Evolutionary conservation across 305 asterid species (phyloP).

Genomic region (Fraxinus floribunda): DNA sequence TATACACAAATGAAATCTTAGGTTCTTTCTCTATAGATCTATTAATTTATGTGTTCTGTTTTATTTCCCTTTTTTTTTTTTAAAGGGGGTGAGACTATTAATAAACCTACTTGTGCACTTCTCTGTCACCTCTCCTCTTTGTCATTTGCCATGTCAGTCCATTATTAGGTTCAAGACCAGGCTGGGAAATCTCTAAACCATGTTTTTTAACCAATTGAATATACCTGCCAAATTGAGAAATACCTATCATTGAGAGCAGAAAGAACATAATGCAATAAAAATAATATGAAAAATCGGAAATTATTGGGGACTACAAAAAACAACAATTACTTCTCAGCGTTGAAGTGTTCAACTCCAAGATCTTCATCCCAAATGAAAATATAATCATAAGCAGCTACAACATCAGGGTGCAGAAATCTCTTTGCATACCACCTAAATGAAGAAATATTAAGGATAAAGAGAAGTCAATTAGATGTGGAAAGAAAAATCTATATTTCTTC

Average conservation of each 20-base stretch:
- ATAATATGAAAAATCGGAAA: slow-evolving; percentile 15
- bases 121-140: slow-evolving; percentile 80
- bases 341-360: slow-evolving; percentile 97
- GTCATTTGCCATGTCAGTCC: slow-evolving; percentile 97
- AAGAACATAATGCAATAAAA: slow-evolving; percentile 12
- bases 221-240: slow-evolving; percentile 44
- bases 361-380: slow-evolving; percentile 99
- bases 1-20: background rate
- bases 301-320: slow-evolving; percentile 16
- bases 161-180: slow-evolving; percentile 91
- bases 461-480: slow-evolving; percentile 16
- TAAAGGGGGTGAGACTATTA: background rate
- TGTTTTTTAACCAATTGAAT: slow-evolving; percentile 72
- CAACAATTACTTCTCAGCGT: slow-evolving; percentile 66
- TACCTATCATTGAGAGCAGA: slow-evolving; percentile 7
- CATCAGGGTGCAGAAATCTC: slow-evolving; percentile 96
- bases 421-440: slow-evolving; percentile 94
- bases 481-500: background rate
- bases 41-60: background rate
- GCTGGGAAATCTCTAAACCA: slow-evolving; percentile 86
- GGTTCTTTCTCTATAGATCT: background rate
- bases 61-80: background rate
- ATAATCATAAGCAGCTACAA: slow-evolving; percentile 94
- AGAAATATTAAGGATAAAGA: slow-evolving; percentile 19
- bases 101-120: slow-evolving; percentile 76